Percentiles rank a stretch among this genome's conserved stretches.
Evolutionary conservation across 306 rosid species (phyloP).

Genomic region (Lathyrus tuberosus): DNA sequence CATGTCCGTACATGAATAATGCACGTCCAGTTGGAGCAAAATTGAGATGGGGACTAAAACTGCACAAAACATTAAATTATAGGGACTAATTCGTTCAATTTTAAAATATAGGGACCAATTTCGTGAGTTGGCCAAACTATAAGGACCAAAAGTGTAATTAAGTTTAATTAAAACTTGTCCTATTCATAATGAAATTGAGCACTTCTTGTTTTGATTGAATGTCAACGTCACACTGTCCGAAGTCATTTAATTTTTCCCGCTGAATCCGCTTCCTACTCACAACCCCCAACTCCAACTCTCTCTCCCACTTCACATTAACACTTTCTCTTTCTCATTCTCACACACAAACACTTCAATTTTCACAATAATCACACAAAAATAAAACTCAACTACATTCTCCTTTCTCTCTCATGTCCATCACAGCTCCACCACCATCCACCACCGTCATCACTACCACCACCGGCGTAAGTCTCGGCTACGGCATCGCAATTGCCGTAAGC

Average conservation of each 20-base stretch:
- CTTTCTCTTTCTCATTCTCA: not conserved
- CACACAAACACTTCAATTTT: not conserved
- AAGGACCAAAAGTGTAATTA: too few relatives aligned
- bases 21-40: too few relatives aligned
- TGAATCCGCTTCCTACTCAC: constrained; percentile 41
- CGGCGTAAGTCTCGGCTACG: constrained; percentile 68
- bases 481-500: constrained; percentile 71
- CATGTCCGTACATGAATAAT: too few relatives aligned
- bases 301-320: constrained; percentile 25
- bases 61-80: too few relatives aligned
- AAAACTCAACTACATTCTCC: not conserved
- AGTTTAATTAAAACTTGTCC: too few relatives aligned
- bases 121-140: too few relatives aligned
- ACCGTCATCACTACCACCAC: not conserved
- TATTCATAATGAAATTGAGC: not conserved
- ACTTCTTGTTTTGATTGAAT: not conserved
- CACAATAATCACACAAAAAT: not conserved
- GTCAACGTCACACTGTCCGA: constrained; percentile 36
- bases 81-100: too few relatives aligned
- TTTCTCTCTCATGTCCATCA: constrained; percentile 47
- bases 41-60: too few relatives aligned
- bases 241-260: constrained; percentile 58
- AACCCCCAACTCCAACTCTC: constrained; percentile 40
- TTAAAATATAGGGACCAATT: too few relatives aligned
- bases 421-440: constrained; percentile 43